phyloP scores from a whole-genome alignment of 768 basidiomycete genomes.

The Mycena indigotica region DNA sequence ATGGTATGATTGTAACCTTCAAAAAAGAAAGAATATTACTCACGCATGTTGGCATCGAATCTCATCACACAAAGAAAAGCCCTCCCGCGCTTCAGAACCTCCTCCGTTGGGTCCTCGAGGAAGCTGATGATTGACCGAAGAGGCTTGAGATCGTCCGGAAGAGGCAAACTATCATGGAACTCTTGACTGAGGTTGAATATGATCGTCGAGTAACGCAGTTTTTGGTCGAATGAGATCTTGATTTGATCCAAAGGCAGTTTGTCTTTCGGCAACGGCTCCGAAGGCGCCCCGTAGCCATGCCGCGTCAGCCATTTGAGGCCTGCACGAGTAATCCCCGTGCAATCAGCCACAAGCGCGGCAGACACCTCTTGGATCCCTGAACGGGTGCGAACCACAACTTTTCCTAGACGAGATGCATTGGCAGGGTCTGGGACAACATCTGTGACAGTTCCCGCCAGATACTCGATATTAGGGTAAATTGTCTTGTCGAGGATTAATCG shows the following conservation, averaged over 20 bases:
- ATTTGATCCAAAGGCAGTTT: constrained; percentile 22
- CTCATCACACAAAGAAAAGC: constrained; percentile 8
- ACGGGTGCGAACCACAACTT: constrained; percentile 22
- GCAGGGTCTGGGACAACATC: constrained; percentile 22
- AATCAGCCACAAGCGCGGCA: constrained; percentile 31
- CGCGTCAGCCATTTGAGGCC: constrained; percentile 30
- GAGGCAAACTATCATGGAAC: constrained; percentile 17
- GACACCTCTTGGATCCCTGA: constrained; percentile 16
- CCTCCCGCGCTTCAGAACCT: constrained; percentile 20
- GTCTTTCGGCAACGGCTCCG: constrained; percentile 1
- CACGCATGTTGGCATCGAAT: not conserved
- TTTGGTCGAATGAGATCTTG: constrained; percentile 28
- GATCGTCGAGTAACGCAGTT: constrained; percentile 26
- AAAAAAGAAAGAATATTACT: too few relatives aligned
- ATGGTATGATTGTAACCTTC: not conserved
- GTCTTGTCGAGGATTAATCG: constrained; percentile 27
- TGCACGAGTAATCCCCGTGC: constrained; percentile 31
- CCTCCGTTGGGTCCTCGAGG: constrained; percentile 17
- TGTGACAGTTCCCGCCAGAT: constrained; percentile 30
- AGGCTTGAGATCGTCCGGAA: constrained; percentile 21
- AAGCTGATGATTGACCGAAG: constrained; percentile 14
- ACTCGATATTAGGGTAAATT: constrained; percentile 25
- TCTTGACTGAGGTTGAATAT: constrained; percentile 17
- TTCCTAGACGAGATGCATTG: constrained; percentile 14
- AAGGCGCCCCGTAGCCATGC: constrained; percentile 21